phyloP scores from a whole-genome alignment of 73 alveolate species.

The Paraurostyla sp. region DNA sequence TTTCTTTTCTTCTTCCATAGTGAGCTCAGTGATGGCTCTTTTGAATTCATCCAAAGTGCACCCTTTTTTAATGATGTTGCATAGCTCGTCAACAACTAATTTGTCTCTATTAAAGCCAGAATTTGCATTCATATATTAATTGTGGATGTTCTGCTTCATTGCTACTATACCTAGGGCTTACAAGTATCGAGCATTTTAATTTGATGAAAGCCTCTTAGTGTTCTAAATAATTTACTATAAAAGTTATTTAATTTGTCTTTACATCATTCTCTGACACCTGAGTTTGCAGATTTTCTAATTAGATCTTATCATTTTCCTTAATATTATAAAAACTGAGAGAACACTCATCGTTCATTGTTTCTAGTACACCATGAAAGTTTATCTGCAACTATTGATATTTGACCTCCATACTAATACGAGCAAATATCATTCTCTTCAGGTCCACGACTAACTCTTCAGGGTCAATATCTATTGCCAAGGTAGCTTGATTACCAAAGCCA shows the following conservation, averaged over 20 bases:
- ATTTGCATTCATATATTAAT: neutral
- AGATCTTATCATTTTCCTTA: conserved; percentile 23
- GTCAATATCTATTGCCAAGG: conserved; percentile 36
- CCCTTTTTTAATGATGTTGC: conserved; percentile 36
- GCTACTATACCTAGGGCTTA: conserved; percentile 34
- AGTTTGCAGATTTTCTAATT: conserved; percentile 20
- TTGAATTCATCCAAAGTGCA: conserved; percentile 36
- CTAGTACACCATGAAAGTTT: conserved; percentile 44
- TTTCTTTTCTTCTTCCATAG: conserved; percentile 14
- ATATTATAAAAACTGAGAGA: conserved; percentile 46
- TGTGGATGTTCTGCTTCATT: conserved; percentile 6
- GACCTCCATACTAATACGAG: conserved; percentile 56
- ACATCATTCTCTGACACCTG: conserved; percentile 37
- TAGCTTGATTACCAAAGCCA: conserved; percentile 49
- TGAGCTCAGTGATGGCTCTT: conserved; percentile 11
- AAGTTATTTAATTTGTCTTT: neutral
- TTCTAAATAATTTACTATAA: neutral
- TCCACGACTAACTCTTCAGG: conserved; percentile 37
- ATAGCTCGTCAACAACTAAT: conserved; percentile 53
- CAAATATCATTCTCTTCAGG: conserved; percentile 51
- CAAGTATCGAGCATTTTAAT: conserved; percentile 36
- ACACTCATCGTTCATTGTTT: conserved; percentile 54
- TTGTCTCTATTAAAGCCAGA: conserved; percentile 27
- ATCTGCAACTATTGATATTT: conserved; percentile 6
- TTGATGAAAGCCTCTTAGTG: neutral